Percentiles rank a stretch among this genome's conserved stretches.
These are phyloP conservation scores for Pyrenophora graminea DNA, from an alignment of 2,329 filamentous ascomycete genomes.

Conservation along the genomic window DNA sequence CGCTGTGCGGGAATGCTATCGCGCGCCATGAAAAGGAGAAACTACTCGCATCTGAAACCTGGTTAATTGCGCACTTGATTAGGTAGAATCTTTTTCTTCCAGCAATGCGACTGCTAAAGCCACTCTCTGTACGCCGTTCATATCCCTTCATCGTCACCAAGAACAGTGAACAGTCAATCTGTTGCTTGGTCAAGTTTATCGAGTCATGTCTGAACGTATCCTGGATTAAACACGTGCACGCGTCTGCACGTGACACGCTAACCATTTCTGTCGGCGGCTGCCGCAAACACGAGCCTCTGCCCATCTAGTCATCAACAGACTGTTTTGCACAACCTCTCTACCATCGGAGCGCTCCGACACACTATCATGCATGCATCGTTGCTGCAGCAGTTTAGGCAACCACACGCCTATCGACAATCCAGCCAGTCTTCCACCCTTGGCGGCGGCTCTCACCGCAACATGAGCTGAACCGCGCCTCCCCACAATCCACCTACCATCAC, in stretches of 20 bases:
- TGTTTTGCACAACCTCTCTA: conserved; percentile 3
- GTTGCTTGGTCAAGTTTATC: no score
- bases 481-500: conserved; percentile 8
- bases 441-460: conserved; percentile 32
- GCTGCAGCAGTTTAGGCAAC: conserved; percentile 30
- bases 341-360: conserved; percentile 3
- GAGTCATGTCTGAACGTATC: no score
- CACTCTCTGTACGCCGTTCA: no score
- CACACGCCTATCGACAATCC: conserved; percentile 7
- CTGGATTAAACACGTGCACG: neutral
- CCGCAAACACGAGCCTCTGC: conserved; percentile 2
- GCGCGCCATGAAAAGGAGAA: no score
- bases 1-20: no score
- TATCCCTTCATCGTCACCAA: no score
- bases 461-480: conserved; percentile 28
- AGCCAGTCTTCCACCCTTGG: conserved; percentile 21
- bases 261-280: neutral
- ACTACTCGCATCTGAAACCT: no score
- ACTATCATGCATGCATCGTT: conserved; percentile 2
- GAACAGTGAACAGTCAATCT: no score
- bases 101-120: no score
- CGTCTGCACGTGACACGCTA: conserved; percentile 18
- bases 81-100: no score
- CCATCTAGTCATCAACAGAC: neutral
- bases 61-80: no score